phyloP scores from a whole-genome alignment of 1,284 basidiomycete species.

The Gymnopus androsaceus region DNA sequence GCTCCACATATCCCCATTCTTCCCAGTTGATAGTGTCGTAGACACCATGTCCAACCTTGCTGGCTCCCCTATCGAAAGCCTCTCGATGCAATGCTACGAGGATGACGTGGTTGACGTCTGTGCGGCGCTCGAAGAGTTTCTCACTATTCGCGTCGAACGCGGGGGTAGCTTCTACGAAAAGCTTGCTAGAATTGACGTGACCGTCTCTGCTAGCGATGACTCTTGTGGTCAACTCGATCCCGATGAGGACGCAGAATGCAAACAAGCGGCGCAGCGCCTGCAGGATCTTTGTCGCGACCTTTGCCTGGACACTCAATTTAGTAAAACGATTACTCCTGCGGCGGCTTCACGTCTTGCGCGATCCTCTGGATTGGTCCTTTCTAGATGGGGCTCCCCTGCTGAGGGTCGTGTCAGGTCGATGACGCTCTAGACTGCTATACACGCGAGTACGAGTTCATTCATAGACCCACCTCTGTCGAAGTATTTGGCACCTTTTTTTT shows the following conservation, averaged over 20 bases:
- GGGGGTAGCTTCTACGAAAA: conserved; percentile 47
- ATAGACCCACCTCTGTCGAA: not conserved
- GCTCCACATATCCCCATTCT: conserved; percentile 60
- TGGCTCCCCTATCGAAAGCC: conserved; percentile 59
- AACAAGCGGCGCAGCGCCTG: conserved; percentile 38
- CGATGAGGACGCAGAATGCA: conserved; percentile 32
- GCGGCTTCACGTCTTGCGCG: conserved; percentile 10
- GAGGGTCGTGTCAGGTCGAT: conserved; percentile 19
- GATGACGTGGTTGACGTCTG: conserved; percentile 63
- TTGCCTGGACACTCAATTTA: conserved; percentile 31
- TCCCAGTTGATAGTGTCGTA: conserved; percentile 60
- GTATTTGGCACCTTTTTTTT: not conserved
- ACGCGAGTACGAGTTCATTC: too few relatives aligned
- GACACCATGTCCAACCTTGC: conserved; percentile 61
- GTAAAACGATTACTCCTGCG: conserved; percentile 6
- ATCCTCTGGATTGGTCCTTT: conserved; percentile 6
- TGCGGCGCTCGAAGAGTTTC: conserved; percentile 55
- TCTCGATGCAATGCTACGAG: conserved; percentile 59
- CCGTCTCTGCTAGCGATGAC: conserved; percentile 35
- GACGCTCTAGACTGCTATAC: conserved; percentile 14
- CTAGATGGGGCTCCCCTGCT: conserved; percentile 9
- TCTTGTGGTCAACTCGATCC: conserved; percentile 20
- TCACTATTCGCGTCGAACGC: conserved; percentile 50
- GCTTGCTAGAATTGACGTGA: conserved; percentile 41
- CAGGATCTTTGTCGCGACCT: conserved; percentile 46